phyloP scores from a whole-genome alignment of 176 grass and related monocot genomes.

The Carex scoparia region DNA sequence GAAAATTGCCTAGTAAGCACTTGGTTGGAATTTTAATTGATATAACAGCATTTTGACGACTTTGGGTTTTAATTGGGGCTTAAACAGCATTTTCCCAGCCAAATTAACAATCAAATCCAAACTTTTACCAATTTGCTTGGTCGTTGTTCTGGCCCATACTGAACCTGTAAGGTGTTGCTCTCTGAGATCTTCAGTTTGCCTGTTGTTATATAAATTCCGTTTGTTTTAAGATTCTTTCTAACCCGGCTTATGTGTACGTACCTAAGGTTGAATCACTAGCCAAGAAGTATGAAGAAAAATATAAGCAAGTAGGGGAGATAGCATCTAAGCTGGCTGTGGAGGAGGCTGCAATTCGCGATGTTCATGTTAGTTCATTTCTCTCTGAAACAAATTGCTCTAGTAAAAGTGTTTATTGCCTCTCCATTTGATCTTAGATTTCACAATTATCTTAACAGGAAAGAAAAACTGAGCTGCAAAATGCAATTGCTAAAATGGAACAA shows the following conservation, averaged over 20 bases:
- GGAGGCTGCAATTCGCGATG: conserved; percentile 70
- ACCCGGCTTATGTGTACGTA: background rate
- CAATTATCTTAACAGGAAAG: conserved; percentile 65
- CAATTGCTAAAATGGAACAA: conserved; percentile 97
- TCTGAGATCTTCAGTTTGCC: no score
- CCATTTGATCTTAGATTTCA: conserved; percentile 11
- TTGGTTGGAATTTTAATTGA: no score
- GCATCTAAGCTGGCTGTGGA: conserved; percentile 89
- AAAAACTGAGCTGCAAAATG: conserved; percentile 86
- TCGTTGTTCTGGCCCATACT: no score
- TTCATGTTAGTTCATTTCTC: conserved; percentile 56
- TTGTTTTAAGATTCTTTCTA: background rate
- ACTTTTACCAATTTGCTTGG: no score
- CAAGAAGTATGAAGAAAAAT: conserved; percentile 99
- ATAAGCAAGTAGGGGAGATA: conserved; percentile 94
- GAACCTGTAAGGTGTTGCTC: no score
- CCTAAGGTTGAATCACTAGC: conserved; percentile 78
- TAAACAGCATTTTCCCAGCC: no score
- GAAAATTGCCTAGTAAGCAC: no score
- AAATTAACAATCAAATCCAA: no score
- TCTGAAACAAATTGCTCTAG: background rate
- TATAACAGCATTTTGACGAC: no score
- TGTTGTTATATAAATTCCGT: background rate
- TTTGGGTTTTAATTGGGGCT: no score
- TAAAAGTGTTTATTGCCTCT: background rate